phyloP scores from a whole-genome alignment of 495 filamentous ascomycete species.

The Lichenothelia convexa region DNA sequence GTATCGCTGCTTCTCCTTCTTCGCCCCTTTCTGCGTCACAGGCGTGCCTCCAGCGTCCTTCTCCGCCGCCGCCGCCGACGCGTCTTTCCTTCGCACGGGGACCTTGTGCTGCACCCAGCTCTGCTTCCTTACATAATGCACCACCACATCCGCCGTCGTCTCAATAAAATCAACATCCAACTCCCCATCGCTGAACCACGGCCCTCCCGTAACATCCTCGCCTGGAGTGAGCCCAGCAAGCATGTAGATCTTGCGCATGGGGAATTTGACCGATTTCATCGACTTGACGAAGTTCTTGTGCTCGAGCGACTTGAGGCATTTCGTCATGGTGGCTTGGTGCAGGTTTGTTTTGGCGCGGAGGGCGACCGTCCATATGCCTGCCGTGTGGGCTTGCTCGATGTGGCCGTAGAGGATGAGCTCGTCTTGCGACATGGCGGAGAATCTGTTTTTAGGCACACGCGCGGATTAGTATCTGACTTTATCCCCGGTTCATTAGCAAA shows the following conservation, averaged over 20 bases:
- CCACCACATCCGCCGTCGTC: slow-evolving; percentile 44
- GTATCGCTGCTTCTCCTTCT: no score
- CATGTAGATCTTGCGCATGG: slow-evolving; percentile 48
- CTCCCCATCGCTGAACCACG: slow-evolving; percentile 79
- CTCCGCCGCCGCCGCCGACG: background rate
- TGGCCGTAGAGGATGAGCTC: slow-evolving; percentile 66
- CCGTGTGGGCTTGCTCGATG: slow-evolving; percentile 61
- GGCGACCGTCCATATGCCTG: slow-evolving; percentile 75
- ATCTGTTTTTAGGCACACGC: slow-evolving; percentile 1
- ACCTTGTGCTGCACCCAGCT: slow-evolving; percentile 30
- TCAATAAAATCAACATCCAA: slow-evolving; percentile 77
- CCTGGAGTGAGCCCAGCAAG: slow-evolving; percentile 49
- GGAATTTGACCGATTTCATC: slow-evolving; percentile 40
- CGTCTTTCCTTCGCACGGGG: background rate
- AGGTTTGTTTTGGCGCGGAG: slow-evolving; percentile 58
- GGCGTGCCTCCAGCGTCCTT: slow-evolving; percentile 2
- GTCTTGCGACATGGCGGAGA: slow-evolving; percentile 27
- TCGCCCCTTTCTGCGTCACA: no score
- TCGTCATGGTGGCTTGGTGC: slow-evolving; percentile 57
- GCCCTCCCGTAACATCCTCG: slow-evolving; percentile 77
- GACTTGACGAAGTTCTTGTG: slow-evolving; percentile 73
- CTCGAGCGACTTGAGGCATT: slow-evolving; percentile 60
- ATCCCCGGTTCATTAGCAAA: background rate
- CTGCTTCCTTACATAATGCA: slow-evolving; percentile 46
- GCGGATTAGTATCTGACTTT: background rate